These are phyloP conservation scores for Podospora comata DNA, from an alignment of 495 filamentous ascomycete genomes.

Conservation along the genomic window DNA sequence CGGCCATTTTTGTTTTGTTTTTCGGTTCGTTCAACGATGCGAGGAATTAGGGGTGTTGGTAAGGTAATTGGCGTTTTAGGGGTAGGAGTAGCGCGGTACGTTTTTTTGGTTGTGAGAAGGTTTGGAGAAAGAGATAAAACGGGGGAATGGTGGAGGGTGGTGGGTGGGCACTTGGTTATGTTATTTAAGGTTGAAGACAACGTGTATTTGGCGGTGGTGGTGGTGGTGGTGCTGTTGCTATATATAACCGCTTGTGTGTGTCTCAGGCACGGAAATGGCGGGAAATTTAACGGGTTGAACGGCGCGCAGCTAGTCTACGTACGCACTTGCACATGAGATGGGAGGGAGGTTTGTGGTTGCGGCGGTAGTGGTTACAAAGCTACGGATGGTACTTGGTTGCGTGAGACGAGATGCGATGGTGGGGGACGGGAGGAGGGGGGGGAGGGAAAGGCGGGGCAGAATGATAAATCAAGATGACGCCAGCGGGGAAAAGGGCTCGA, in stretches of 20 bases:
- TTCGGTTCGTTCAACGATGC: background rate
- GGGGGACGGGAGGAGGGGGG: background rate
- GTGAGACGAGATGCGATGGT: background rate
- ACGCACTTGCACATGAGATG: background rate
- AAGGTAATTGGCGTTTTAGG: background rate
- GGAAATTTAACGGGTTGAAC: too few relatives aligned
- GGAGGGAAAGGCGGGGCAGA: background rate
- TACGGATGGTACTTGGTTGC: background rate
- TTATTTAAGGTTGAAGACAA: too few relatives aligned
- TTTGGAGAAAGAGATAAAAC: background rate
- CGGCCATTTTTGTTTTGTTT: constrained; percentile 39
- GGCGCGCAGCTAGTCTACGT: too few relatives aligned
- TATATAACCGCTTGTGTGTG: too few relatives aligned
- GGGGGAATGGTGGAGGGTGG: too few relatives aligned
- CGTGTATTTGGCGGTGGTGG: too few relatives aligned
- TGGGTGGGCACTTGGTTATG: too few relatives aligned
- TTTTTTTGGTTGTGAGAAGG: background rate
- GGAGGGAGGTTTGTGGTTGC: background rate
- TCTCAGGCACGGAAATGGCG: too few relatives aligned
- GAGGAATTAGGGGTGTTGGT: background rate
- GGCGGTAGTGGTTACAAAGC: background rate
- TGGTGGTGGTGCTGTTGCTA: too few relatives aligned
- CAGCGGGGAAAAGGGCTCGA: background rate
- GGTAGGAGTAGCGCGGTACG: too few relatives aligned
- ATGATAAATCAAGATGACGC: constrained; percentile 5